Percentiles rank a stretch among this genome's conserved stretches.
Conservation (phyloP, 1,284 basidiomycete species). For the Sporisorium iseilematis-ciliati region DNA sequence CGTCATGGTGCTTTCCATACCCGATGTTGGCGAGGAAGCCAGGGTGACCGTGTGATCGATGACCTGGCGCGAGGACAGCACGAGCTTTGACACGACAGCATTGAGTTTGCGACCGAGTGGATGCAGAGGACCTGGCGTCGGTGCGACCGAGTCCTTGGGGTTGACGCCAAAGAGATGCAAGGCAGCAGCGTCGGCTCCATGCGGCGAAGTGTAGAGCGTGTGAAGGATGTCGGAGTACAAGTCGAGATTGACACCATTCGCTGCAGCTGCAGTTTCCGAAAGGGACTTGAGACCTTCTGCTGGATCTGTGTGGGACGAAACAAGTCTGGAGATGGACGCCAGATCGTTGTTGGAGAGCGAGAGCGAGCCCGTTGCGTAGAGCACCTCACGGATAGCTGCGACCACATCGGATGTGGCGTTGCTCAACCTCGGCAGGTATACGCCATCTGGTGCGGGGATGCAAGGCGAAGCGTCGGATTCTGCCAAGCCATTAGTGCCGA, state of each 20-base stretch:
- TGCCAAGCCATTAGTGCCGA: slow-evolving; percentile 47
- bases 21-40: slow-evolving; percentile 43
- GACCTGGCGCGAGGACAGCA: slow-evolving; percentile 71
- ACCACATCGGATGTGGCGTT: slow-evolving; percentile 46
- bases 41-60: slow-evolving; percentile 60
- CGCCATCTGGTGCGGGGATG: slow-evolving; percentile 15
- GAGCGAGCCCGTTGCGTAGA: slow-evolving; percentile 55
- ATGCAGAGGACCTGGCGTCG: slow-evolving; percentile 59
- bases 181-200: slow-evolving; percentile 8
- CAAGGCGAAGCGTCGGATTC: slow-evolving; percentile 31
- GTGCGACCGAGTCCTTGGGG: slow-evolving; percentile 25
- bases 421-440: slow-evolving; percentile 42
- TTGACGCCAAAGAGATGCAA: slow-evolving; percentile 25
- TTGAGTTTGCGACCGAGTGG: slow-evolving; percentile 71
- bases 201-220: slow-evolving; percentile 16
- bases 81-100: slow-evolving; percentile 72
- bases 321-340: slow-evolving; percentile 45
- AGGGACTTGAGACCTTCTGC: not conserved
- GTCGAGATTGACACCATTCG: slow-evolving; percentile 15
- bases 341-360: slow-evolving; percentile 45
- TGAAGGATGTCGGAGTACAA: slow-evolving; percentile 26
- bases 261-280: not conserved
- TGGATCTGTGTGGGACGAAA: slow-evolving; percentile 1
- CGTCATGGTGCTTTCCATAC: slow-evolving; percentile 51
- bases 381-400: slow-evolving; percentile 42